Percentiles rank a stretch among this genome's conserved stretches.
These are phyloP conservation scores for Esteya vermicola DNA, from an alignment of 2,329 filamentous ascomycete genomes.

Conservation along the genomic window DNA sequence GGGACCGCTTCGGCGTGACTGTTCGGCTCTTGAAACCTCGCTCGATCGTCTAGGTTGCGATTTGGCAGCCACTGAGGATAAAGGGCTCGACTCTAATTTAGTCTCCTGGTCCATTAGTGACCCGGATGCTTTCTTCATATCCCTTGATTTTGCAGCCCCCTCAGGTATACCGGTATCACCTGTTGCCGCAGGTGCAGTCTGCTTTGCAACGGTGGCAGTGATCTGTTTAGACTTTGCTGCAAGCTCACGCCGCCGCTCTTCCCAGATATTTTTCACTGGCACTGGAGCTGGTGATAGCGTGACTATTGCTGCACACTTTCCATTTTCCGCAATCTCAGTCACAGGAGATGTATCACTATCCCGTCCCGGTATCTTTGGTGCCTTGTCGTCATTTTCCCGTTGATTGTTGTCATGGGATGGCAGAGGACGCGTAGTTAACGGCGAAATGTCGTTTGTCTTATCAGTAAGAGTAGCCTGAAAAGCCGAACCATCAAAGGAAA, in stretches of 20 bases:
- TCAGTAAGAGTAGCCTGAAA: conserved; percentile 43
- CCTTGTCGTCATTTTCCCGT: conserved; percentile 47
- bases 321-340: conserved; percentile 29
- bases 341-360: conserved; percentile 30
- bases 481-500: conserved; percentile 14
- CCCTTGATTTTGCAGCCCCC: conserved; percentile 7
- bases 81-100: conserved; percentile 14
- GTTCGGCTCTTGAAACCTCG: conserved; percentile 23
- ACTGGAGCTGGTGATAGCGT: conserved; percentile 68
- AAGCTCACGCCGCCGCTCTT: conserved; percentile 56
- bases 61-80: conserved; percentile 19
- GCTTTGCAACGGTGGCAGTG: conserved; percentile 8
- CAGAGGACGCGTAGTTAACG: not conserved
- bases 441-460: conserved; percentile 2
- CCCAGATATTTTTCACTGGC: conserved; percentile 80
- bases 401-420: conserved; percentile 40
- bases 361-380: conserved; percentile 35
- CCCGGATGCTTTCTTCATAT: conserved; percentile 10
- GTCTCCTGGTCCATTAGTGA: not conserved
- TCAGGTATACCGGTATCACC: not conserved
- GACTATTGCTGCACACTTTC: conserved; percentile 42
- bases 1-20: conserved; percentile 22
- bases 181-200: not conserved
- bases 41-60: conserved; percentile 23
- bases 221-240: conserved; percentile 35